Evolutionary conservation across 2,329 filamentous ascomycete species (phyloP).

Genomic region (Plectosphaerella cucumerina): DNA sequence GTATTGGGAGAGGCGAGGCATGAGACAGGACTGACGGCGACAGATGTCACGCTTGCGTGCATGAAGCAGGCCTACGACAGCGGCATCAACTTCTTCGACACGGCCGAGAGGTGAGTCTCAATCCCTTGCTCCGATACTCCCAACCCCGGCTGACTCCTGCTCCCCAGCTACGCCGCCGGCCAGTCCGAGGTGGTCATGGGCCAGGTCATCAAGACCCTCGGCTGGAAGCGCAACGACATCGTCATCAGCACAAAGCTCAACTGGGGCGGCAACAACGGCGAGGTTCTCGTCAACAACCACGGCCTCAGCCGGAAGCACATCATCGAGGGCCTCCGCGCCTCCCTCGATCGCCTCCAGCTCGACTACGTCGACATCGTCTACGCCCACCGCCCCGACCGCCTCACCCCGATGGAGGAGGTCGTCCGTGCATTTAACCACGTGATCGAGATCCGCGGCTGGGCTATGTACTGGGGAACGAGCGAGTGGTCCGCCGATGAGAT

Average conservation of each 20-base stretch:
- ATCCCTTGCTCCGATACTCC: background rate
- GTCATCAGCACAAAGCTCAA: slow-evolving; percentile 61
- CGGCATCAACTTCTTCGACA: slow-evolving; percentile 62
- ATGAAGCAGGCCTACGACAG: slow-evolving; percentile 58
- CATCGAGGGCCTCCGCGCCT: slow-evolving; percentile 54
- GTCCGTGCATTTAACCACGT: slow-evolving; percentile 68
- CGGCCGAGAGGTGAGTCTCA: slow-evolving; percentile 39
- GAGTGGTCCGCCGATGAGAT: slow-evolving; percentile 70
- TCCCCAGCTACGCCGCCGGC: slow-evolving; percentile 48
- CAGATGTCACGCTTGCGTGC: slow-evolving; percentile 55
- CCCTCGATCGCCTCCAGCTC: slow-evolving; percentile 52
- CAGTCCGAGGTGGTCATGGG: slow-evolving; percentile 63
- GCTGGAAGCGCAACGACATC: slow-evolving; percentile 58
- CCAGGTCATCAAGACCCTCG: slow-evolving; percentile 54
- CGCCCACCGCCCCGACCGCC: slow-evolving; percentile 63
- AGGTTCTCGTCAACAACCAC: slow-evolving; percentile 57
- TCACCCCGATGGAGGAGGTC: slow-evolving; percentile 67
- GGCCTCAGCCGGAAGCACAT: slow-evolving; percentile 59
- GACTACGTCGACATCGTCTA: slow-evolving; percentile 66
- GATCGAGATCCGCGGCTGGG: slow-evolving; percentile 59
- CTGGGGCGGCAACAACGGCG: slow-evolving; percentile 58
- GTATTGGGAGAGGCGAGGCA: background rate
- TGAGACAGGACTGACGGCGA: no score
- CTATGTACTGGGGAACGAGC: slow-evolving; percentile 69
- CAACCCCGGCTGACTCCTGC: background rate